These are phyloP conservation scores for Crassisporium funariophilum DNA, from an alignment of 768 basidiomycete species.

Conservation along the genomic window DNA sequence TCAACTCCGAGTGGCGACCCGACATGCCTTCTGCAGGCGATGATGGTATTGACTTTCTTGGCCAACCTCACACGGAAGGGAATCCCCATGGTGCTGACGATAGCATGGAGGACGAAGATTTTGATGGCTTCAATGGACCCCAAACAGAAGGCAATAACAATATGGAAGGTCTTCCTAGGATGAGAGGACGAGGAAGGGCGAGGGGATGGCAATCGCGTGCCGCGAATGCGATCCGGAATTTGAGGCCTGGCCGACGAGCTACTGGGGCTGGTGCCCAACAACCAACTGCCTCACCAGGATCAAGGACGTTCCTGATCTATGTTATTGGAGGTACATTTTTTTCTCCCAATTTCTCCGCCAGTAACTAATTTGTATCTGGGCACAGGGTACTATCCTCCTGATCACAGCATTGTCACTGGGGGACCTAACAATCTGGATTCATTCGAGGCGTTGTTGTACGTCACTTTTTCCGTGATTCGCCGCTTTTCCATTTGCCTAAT, in stretches of 20 bases:
- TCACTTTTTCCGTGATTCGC: conserved; percentile 17
- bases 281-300: conserved; percentile 32
- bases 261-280: conserved; percentile 16
- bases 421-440: conserved; percentile 70
- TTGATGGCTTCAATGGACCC: conserved; percentile 10
- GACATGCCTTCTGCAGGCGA: conserved; percentile 23
- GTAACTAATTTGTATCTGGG: conserved; percentile 7
- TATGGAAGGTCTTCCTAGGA: too few relatives aligned
- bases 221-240: conserved; percentile 59
- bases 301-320: conserved; percentile 86
- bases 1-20: conserved; percentile 49
- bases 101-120: conserved; percentile 10
- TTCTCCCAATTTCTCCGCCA: conserved; percentile 7
- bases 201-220: conserved; percentile 63
- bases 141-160: too few relatives aligned
- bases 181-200: conserved; percentile 17
- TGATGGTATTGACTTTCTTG: conserved; percentile 23
- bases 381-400: conserved; percentile 87
- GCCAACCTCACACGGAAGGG: conserved; percentile 2
- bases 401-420: conserved; percentile 87
- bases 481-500: conserved; percentile 3
- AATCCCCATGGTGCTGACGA: conserved; percentile 10
- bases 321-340: conserved; percentile 72
- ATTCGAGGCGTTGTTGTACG: conserved; percentile 77
- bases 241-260: conserved; percentile 43